Base-by-base conservation (phyloP, 192 early-diverging fungal genomes). In the Linnemannia schmuckeri region DNA sequence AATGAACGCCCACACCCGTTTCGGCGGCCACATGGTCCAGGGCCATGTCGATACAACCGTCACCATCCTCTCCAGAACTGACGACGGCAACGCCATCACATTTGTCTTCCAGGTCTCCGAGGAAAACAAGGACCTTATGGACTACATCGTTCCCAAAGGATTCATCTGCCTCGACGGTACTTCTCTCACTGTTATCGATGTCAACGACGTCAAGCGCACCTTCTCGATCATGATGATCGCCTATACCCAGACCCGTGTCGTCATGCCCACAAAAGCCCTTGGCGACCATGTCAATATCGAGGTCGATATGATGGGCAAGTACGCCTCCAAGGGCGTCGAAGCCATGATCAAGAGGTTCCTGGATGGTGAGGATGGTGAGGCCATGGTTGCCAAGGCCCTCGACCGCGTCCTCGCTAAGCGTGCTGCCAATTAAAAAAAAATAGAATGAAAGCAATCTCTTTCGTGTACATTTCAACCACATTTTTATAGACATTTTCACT, bases 301-400 rank as follows among this genome's bases (percentile, higher is more conserved):
- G 90, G 98, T 98, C 3, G 99, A 99, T 83, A 97, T 98, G 94
- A 91, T 99, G 82, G 97, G 96, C 73, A 99, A 99, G 87, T 99
- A 99, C 87, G 92, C 91, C 61, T 90, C 90, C 74, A 92, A 90
- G 70, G 89, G 88, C 54, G 92, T 98, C 37, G 97, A 98, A 84
- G 93, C 93, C 75, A 93, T 96, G 57, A 93, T 97, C 27, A 88
- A 91, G 83, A 91, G 90, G 69, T 88, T 91, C 73, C 76, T 88
- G 78, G 87, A 84, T 75, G 90, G 42, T 15, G 88, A 80, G 76
- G 88, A 84, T 72, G 88, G 88, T 49, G 82, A 88, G 46, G 33
- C 63, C 1, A 42, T 80, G 38, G 78, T 88, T n/a, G 72, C 85
- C 61, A 87, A 87, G 79, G 70, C 69, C 52, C 27, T 87, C 37